Percentiles rank a stretch among this genome's conserved stretches.
phyloP scores from a whole-genome alignment of 2,329 filamentous ascomycete species.

The Trichoderma lentiforme region DNA sequence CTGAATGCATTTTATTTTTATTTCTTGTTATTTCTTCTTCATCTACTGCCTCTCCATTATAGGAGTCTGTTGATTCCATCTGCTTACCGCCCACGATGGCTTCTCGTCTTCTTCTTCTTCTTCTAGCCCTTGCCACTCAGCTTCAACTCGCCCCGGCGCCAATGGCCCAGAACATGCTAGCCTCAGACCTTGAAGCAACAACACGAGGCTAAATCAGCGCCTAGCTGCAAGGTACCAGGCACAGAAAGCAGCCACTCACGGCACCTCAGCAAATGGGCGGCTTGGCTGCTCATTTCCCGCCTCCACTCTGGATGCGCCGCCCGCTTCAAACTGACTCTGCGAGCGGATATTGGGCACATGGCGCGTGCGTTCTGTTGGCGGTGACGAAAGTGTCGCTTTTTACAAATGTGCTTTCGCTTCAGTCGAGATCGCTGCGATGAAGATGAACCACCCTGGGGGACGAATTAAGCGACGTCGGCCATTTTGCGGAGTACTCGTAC shows the following conservation, averaged over 20 bases:
- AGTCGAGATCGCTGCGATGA: slow-evolving; percentile 2
- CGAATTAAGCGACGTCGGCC: slow-evolving; percentile 8
- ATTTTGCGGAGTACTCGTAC: slow-evolving; percentile 6
- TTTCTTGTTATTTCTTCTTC: background rate
- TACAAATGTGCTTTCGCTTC: background rate
- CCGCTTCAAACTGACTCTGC: background rate
- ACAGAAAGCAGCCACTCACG: background rate
- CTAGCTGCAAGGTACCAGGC: slow-evolving; percentile 16
- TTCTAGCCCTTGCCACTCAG: background rate
- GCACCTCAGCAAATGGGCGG: background rate
- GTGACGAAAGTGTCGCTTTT: background rate
- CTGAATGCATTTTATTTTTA: background rate
- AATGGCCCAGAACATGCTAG: background rate
- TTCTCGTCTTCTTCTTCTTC: background rate
- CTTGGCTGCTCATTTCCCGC: slow-evolving; percentile 13
- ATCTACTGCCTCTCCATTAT: background rate
- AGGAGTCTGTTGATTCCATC: no score
- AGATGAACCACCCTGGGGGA: background rate
- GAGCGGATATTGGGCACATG: background rate
- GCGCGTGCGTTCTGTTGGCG: background rate
- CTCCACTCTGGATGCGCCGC: slow-evolving; percentile 9
- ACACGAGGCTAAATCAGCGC: slow-evolving; percentile 2
- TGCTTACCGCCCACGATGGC: background rate
- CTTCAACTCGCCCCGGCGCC: background rate
- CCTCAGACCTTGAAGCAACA: background rate